phyloP scores from a whole-genome alignment of 2,329 filamentous ascomycete genomes.

The Pseudocercospora crystallina region DNA sequence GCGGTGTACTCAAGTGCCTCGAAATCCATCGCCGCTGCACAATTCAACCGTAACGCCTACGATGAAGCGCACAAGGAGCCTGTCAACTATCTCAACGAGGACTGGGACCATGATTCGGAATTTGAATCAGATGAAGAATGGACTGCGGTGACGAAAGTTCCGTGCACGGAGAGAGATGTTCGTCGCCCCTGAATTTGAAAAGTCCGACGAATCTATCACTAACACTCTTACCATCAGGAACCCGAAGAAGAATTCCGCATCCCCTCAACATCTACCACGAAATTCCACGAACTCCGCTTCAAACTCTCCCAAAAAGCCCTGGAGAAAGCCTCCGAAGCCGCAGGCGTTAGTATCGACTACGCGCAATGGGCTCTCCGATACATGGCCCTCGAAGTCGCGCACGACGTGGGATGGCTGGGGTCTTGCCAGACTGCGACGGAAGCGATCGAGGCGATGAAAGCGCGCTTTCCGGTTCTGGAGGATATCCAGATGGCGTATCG shows the following conservation, averaged over 20 bases:
- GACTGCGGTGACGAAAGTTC: conserved; percentile 1
- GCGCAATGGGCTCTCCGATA: conserved; percentile 7
- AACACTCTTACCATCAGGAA: not conserved
- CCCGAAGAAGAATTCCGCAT: conserved; percentile 3
- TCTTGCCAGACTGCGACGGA: conserved; percentile 12
- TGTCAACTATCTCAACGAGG: conserved; percentile 1
- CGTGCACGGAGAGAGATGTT: not conserved
- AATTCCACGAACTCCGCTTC: not conserved
- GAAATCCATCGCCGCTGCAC: not conserved
- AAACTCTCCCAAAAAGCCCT: conserved; percentile 4
- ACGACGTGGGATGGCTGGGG: conserved; percentile 15
- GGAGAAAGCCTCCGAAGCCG: conserved; percentile 10
- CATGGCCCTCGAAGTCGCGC: conserved; percentile 9
- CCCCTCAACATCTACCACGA: not conserved
- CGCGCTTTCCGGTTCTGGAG: conserved; percentile 15
- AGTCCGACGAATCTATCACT: too few species aligned
- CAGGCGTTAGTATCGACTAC: conserved; percentile 12
- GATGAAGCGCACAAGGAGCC: conserved; percentile 4
- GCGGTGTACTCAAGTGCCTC: conserved; percentile 1
- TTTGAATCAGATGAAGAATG: conserved; percentile 10
- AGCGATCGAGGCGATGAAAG: conserved; percentile 9
- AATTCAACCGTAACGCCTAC: conserved; percentile 11
- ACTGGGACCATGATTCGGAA: conserved; percentile 6
- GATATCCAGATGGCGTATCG: conserved; percentile 18
- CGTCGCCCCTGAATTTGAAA: not conserved